Base-by-base conservation (phyloP, 148 eudicot species). In the Cornus suecica region DNA sequence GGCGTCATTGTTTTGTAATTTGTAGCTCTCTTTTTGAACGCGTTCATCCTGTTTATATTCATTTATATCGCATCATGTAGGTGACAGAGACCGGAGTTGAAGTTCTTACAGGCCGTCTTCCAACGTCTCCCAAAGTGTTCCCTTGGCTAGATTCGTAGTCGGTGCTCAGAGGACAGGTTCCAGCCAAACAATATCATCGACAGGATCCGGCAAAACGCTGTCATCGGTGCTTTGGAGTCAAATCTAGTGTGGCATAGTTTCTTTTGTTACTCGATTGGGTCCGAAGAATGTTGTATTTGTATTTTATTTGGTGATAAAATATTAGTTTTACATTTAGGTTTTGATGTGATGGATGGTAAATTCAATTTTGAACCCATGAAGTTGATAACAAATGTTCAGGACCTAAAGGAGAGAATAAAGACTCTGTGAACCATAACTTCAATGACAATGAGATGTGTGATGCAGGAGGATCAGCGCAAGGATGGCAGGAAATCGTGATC, bases 11-110 rank as follows among this genome's bases (percentile, higher is more conserved):
- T 5, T 22, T 58, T 5, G 8, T 24, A 58, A 18, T n/a, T 20
- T 58, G 9, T 5, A 5, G 20, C n/a, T 7, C 0, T 58, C 54
- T 22, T 18, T 18, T 58, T 58, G 24, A 18, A n/a, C 6, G 25
- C 18, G 5, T 15, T 22, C 62, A 58, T 22, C 25, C 62, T 4
- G 8, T 58, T 20, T 58, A 22, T 58, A 14, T 58, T 56, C 5
- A 30, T 71, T 23, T 41, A 24, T 20, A 54, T 48, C 25, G 24
- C 66, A 28, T 73, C 14, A 1, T 88, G 76, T 79, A 95, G 99
- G 99, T 95, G 74, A 95, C 98, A 0, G 98, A 90, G 70, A 93
- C 91, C 11, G 99, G 99, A 65, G 97, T 86, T 51, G 99, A 95
- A 80, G 94, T 93, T 74, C 89, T 95, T 30, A 91, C 99, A 10